These are phyloP conservation scores for Parascedosporium putredinis DNA, from an alignment of 2,329 filamentous ascomycete genomes.

Conservation along the genomic window DNA sequence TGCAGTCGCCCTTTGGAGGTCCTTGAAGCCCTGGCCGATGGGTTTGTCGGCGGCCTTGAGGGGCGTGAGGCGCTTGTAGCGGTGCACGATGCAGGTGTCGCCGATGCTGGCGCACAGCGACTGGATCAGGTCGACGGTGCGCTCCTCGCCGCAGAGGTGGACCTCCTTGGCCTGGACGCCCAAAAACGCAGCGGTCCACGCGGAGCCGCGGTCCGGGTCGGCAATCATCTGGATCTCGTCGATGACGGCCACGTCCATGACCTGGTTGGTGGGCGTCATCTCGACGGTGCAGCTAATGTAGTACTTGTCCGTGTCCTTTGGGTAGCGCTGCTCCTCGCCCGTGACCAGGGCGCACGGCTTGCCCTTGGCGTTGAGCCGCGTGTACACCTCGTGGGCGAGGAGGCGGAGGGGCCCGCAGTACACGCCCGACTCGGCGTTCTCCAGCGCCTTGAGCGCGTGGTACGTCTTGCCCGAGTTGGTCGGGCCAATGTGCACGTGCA, in stretches of 20 bases:
- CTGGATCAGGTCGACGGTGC: conserved; percentile 68
- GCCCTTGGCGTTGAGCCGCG: conserved; percentile 71
- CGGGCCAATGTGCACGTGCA: conserved; percentile 90
- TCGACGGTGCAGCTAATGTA: conserved; percentile 89
- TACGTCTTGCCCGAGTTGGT: conserved; percentile 99
- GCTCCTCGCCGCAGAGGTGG: conserved; percentile 85
- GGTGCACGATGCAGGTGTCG: conserved; percentile 71
- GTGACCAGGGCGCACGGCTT: conserved; percentile 72
- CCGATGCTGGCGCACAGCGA: conserved; percentile 69
- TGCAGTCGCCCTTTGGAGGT: conserved; percentile 74
- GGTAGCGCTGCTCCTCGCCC: conserved; percentile 75
- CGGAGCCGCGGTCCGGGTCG: conserved; percentile 70
- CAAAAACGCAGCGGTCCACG: conserved; percentile 85
- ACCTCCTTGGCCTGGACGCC: conserved; percentile 81
- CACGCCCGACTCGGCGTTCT: conserved; percentile 64
- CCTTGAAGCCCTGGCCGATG: conserved; percentile 51
- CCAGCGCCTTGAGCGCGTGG: conserved; percentile 75
- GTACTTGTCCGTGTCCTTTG: conserved; percentile 43
- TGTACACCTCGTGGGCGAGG: conserved; percentile 88
- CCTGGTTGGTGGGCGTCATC: conserved; percentile 52
- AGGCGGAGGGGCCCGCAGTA: conserved; percentile 86
- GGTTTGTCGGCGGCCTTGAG: conserved; percentile 56
- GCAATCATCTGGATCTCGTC: conserved; percentile 99
- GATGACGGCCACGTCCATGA: conserved; percentile 82
- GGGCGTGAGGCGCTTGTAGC: conserved; percentile 74